Base-by-base conservation (phyloP, 208 protist genomes). In the Endotrypanum monterogeii region DNA sequence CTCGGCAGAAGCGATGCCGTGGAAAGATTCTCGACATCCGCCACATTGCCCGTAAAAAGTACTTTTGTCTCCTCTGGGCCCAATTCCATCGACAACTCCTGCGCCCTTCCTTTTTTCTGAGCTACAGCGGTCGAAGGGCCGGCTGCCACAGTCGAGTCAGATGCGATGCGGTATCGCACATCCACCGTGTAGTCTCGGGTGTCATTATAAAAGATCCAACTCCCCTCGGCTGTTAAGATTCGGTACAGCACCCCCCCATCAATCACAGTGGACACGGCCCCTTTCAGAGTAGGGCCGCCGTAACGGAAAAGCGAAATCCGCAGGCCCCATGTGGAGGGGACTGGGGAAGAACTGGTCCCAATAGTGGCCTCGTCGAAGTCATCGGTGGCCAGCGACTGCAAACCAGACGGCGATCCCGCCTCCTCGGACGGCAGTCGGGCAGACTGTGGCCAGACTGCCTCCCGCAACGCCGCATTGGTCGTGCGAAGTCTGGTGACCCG, bases 171-270 rank as follows among this genome's bases (percentile, higher is more conserved):
- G 67, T 83, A 90, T 28, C 62, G 68, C 35, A 94, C 83, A 56
- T 86, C 81, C 61, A 87, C 83, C 52, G 84, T 80, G 71, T 87
- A 90, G 52, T 67, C 20, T 20, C 62, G 62, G 18, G 44, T 67
- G 62, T 67, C 62, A 44, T 37, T 54, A 44, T 67, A 92, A 58
- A 92, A 92, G 67, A 85, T 82, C 89, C 89, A 94, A n/a, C 70
- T 73, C 0, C 78, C 81, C 30, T 73, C 83, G 9, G 84, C 80
- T 46, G 80, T 84, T 25, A 94, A 55, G 35, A 94, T 80, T 48
- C 86, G 85, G 74, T 89, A 94, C 23, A 92, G 78, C 32, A 89
- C 28, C 3, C 84, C 87, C 46, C 82, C 78, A 44, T 80, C 66
- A 8, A 89, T 71, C 68, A 89, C 89, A 44, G 83, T 81, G 30